A percentile compares a stretch with the other conserved stretches of the same genome.
Conservation (phyloP, 257 asterid species). For the Lycium barbarum region DNA sequence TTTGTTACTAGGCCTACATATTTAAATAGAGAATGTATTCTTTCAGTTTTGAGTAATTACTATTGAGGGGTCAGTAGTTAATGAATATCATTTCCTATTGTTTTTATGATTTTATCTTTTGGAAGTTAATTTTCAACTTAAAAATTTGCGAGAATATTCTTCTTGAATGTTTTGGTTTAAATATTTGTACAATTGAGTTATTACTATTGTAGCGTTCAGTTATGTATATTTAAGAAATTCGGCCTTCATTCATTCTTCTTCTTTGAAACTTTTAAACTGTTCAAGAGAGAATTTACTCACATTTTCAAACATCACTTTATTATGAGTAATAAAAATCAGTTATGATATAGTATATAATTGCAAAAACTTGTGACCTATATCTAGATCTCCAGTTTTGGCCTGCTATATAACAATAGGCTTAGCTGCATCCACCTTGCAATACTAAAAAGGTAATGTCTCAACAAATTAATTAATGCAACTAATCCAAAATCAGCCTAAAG, state of each 20-base stretch:
- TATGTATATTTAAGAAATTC: no score
- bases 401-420: not conserved
- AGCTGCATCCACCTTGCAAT: constrained; percentile 14
- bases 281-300: not conserved
- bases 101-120: not conserved
- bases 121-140: not conserved
- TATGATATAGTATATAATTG: not conserved
- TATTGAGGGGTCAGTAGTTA: not conserved
- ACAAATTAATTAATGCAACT: not conserved
- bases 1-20: not conserved
- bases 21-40: not conserved
- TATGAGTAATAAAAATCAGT: not conserved
- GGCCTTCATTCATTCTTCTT: no score
- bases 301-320: not conserved
- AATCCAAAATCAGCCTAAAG: not conserved
- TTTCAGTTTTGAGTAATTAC: not conserved
- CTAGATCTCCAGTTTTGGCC: not conserved
- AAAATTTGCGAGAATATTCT: not conserved
- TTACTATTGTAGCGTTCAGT: not conserved
- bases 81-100: not conserved
- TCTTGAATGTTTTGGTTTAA: not conserved
- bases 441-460: not conserved
- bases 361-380: not conserved
- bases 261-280: not conserved
- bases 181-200: not conserved